phyloP scores from a whole-genome alignment of 441 rosid species.

The Isatis lusitanica region DNA sequence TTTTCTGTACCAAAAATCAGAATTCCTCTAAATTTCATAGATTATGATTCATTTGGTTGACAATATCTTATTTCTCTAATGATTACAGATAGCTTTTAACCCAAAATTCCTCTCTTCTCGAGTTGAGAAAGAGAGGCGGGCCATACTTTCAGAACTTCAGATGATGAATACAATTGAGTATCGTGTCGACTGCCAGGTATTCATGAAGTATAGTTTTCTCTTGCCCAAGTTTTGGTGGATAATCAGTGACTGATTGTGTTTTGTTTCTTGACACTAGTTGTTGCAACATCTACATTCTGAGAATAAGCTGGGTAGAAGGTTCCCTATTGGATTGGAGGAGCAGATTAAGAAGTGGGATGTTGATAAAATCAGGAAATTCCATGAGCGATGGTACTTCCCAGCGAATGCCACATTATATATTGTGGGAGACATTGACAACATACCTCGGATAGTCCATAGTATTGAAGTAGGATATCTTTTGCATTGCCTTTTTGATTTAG shows the following conservation, averaged over 20 bases:
- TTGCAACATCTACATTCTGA: constrained; percentile 98
- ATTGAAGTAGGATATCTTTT: constrained; percentile 67
- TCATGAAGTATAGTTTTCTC: constrained; percentile 14
- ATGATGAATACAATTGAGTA: constrained; percentile 99
- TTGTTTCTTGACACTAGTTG: constrained; percentile 53
- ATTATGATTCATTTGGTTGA: constrained; percentile 8
- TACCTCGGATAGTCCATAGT: constrained; percentile 67
- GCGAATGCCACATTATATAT: constrained; percentile 95
- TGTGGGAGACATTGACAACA: constrained; percentile 86
- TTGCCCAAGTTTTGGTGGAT: constrained; percentile 17
- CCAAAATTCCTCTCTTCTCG: constrained; percentile 95
- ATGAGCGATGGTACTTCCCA: constrained; percentile 99
- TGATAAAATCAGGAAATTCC: constrained; percentile 96
- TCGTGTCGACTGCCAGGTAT: constrained; percentile 99
- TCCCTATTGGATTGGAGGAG: constrained; percentile 98
- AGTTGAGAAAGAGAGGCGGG: constrained; percentile 97
- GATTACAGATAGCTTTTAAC: constrained; percentile 85
- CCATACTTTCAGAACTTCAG: constrained; percentile 98
- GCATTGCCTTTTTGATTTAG: constrained; percentile 5
- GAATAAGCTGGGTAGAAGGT: constrained; percentile 96
- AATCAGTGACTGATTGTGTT: constrained; percentile 5
- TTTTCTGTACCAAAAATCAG: neutral
- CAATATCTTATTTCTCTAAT: constrained; percentile 22
- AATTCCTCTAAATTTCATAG: neutral
- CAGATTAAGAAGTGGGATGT: constrained; percentile 99